Base-by-base conservation (phyloP, 345 rosid species). In the Dipteronia dyeriana region DNA sequence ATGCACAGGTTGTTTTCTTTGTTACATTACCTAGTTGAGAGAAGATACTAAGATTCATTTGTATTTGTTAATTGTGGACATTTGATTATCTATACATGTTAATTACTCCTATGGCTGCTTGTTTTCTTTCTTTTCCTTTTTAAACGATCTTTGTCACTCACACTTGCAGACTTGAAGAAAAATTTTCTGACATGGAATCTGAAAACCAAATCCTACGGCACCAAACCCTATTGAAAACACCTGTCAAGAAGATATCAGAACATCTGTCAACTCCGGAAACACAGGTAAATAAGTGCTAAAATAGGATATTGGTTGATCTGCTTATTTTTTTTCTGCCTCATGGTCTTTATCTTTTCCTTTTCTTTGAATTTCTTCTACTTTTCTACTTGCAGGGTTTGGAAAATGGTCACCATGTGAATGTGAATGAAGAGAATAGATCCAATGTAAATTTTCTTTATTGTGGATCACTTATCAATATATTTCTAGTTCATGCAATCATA, bases 171-270 rank as follows among this genome's bases (percentile, higher is more conserved):
- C 99, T 96, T 77, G 91, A 90, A 82, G 99, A 91, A 85, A 91
- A 92, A 77, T 86, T 90, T 77, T 86, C 87, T 66, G 95, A 88
- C 78, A 86, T 94, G 86, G 98, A 92, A 88, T 82, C 88, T 79
- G 99, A 94, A 84, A 92, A 91, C 78, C 91, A 90, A 78, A 77
- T 94, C 79, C 91, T 96, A 85, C 87, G 90, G 84, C 97, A 96
- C 82, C 95, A 91, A 80, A 72, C 91, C 5, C 80, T 89, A 76
- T 71, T 85, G 66, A 87, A 66, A 73, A 79, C 95, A 31, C 88
- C 95, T 76, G 84, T 54, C 13, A 85, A 80, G 82, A 85, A 82
- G 81, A 79, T 77, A 76, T 74, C 91, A 16, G 97, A 91, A 41
- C 87, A 83, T 75, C 91, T 89, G 31, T 92, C 90, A 17, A 61